Base-by-base conservation (phyloP, 2,329 filamentous ascomycete genomes). In the Hypomyces perniciosus region DNA sequence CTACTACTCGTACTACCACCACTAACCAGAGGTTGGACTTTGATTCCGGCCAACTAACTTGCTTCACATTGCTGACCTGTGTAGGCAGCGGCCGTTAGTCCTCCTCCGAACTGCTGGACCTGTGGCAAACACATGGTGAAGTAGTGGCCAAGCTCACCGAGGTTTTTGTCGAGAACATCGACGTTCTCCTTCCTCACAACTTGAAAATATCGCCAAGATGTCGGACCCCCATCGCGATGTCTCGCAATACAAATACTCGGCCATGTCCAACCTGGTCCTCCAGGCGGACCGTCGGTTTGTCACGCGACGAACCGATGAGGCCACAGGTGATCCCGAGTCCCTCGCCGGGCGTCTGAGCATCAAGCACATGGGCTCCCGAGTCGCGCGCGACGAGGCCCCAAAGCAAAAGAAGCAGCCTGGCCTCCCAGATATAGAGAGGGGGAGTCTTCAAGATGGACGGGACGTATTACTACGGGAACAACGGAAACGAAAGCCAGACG, bases 201-300 rank as follows among this genome's bases (percentile, higher is more conserved):
- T 58, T 51, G 59, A 54, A 61, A 57, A 57, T 61, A 63, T 30
- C 33, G 65, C 59, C 69, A 78, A 68, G 52, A 91, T 92, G 88
- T 79, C 86, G 70, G 87, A 85, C 69, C 78, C 82, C 70, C 77
- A 85, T 65, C 82, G 81, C 72, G 83, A 93, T 86, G 88, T 95
- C 65, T 91, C 90, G 72, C 91, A 96, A 74, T 96, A 95, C 81
- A 96, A 96, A 74, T 96, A 96, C 82, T 90, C 90, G 84, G 90
- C 89, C 71, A 97, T 99, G 93, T 99, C 93, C 76, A 99, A 99
- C 84, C 86, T 99, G 90, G 93, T 99, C 68, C 89, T 99, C 83
- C 93, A 99, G 88, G 91, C 90, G 76, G 93, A 99, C 77, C 86
- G 91, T 74, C 86, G 93, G 63, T 97, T 99, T 68, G 86, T 95